Evolutionary conservation across 805 yeast genomes (phyloP).

Genomic region (Lachancea nothofagi): DNA sequence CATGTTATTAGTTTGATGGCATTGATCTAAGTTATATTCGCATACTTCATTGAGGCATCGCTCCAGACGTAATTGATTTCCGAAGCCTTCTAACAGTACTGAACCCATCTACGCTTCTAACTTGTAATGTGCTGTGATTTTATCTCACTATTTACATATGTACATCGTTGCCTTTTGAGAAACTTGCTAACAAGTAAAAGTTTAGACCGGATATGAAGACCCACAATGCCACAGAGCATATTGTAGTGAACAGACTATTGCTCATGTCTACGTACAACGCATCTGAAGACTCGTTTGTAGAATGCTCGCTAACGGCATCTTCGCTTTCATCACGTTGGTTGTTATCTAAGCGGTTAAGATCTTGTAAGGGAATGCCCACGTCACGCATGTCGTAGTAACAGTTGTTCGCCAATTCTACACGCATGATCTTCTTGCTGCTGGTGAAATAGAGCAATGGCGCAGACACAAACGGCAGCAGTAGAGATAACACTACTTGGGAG

Average conservation of each 20-base stretch:
- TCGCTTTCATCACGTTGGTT: constrained; percentile 35
- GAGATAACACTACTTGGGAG: constrained; percentile 76
- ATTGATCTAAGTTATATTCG: too few species aligned
- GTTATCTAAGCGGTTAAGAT: background rate
- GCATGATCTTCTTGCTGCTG: constrained; percentile 61
- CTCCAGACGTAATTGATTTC: background rate
- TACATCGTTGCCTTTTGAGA: constrained; percentile 42
- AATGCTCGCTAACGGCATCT: background rate
- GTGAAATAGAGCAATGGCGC: constrained; percentile 87
- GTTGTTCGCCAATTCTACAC: constrained; percentile 37
- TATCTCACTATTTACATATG: constrained; percentile 22
- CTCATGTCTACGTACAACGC: constrained; percentile 37
- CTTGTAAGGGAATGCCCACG: constrained; percentile 7
- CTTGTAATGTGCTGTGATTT: too few species aligned
- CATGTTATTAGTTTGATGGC: too few species aligned
- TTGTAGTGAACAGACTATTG: constrained; percentile 42
- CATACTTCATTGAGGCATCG: too few species aligned
- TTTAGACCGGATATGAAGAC: constrained; percentile 60
- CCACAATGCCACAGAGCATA: constrained; percentile 59
- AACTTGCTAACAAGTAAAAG: constrained; percentile 50
- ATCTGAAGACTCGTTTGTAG: constrained; percentile 3
- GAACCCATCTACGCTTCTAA: too few species aligned
- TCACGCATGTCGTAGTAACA: constrained; percentile 13
- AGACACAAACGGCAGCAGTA: constrained; percentile 77
- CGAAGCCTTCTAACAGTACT: background rate